phyloP scores from a whole-genome alignment of 257 asterid species.

The Nicotiana knightiana region DNA sequence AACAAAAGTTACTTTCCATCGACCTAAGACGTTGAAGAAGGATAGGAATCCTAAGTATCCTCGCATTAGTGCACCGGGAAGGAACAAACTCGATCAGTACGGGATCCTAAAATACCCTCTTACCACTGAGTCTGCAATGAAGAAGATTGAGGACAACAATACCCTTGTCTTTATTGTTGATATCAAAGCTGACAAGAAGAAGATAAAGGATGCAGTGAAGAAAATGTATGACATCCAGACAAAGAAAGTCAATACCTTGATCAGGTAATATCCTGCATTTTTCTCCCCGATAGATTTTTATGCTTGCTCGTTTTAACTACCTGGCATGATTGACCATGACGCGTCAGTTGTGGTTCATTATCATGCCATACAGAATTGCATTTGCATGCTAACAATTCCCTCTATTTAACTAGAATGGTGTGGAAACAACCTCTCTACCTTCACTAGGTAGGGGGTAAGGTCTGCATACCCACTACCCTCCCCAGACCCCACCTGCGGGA shows the following conservation, averaged over 20 bases:
- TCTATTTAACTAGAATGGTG: background rate
- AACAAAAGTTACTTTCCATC: conserved; percentile 44
- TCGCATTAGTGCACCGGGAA: conserved; percentile 42
- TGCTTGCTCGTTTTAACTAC: background rate
- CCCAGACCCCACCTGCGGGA: too few relatives aligned
- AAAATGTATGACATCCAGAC: conserved; percentile 31
- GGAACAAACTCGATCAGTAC: conserved; percentile 48
- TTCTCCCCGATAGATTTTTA: background rate
- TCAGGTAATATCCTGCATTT: conserved; percentile 29
- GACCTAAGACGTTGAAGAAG: conserved; percentile 44
- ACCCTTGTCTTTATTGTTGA: conserved; percentile 50
- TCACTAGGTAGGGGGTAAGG: too few relatives aligned
- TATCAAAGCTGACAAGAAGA: conserved; percentile 20
- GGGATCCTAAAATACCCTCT: conserved; percentile 38
- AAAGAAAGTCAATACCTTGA: conserved; percentile 42
- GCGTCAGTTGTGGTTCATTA: background rate
- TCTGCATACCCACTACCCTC: too few relatives aligned
- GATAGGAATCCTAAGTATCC: conserved; percentile 34
- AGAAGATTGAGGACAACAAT: conserved; percentile 42
- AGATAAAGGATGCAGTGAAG: conserved; percentile 51
- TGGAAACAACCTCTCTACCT: too few relatives aligned
- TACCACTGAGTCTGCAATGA: conserved; percentile 10
- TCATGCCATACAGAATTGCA: background rate
- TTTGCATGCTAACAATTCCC: background rate
- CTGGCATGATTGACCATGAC: background rate